A percentile compares a stretch with the other conserved stretches of the same genome.
These are phyloP conservation scores for Fraxinus pennsylvanica DNA, from an alignment of 257 asterid genomes.

Conservation along the genomic window DNA sequence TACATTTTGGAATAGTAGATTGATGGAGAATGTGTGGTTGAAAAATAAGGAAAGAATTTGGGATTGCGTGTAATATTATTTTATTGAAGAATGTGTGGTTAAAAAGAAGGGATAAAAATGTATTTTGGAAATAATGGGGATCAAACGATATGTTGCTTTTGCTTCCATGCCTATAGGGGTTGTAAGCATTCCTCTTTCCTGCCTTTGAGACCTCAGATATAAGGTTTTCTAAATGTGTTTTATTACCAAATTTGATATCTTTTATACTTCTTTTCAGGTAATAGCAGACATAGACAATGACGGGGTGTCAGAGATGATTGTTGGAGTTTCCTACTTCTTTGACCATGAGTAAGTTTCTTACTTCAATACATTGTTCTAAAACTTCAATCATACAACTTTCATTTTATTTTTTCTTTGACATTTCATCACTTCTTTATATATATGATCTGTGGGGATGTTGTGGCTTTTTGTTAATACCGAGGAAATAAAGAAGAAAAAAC, in stretches of 20 bases:
- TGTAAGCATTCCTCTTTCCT: background rate
- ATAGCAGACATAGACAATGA: constrained; percentile 97
- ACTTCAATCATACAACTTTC: constrained; percentile 1
- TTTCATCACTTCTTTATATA: background rate
- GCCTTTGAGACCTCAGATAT: background rate
- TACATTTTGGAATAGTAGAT: too few species aligned
- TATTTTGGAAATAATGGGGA: too few species aligned
- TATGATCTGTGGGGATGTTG: constrained; percentile 14
- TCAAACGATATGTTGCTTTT: constrained; percentile 6
- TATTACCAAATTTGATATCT: constrained; percentile 13
- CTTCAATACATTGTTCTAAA: constrained; percentile 17
- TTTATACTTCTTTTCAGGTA: constrained; percentile 55
- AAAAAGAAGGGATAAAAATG: too few species aligned
- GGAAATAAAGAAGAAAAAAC: constrained; percentile 16
- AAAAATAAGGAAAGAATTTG: too few species aligned
- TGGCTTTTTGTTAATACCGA: constrained; percentile 4
- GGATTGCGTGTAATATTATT: too few species aligned
- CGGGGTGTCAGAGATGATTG: constrained; percentile 91
- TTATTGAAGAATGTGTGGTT: too few species aligned
- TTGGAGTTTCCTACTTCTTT: constrained; percentile 98
- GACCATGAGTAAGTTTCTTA: constrained; percentile 80
- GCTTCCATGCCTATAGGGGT: background rate
- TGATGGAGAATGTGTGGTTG: too few species aligned
- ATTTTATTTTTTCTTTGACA: background rate
- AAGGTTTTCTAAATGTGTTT: constrained; percentile 24